These are phyloP conservation scores for Diaporthe amygdali DNA, from an alignment of 2,329 filamentous ascomycete genomes.

Conservation along the genomic window DNA sequence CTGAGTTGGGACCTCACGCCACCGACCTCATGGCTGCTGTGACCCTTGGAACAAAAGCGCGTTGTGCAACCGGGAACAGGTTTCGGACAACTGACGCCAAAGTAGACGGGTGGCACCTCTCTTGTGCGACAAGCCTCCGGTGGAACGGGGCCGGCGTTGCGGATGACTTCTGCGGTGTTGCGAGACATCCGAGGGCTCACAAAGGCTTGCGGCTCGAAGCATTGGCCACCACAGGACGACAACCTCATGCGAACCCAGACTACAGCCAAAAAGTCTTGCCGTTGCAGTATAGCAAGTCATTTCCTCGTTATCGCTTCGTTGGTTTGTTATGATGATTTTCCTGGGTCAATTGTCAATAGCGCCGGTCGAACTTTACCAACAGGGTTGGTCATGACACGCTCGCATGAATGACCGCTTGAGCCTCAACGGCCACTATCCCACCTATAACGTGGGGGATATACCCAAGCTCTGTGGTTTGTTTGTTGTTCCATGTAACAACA, in stretches of 20 bases:
- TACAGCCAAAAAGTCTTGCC: too few species aligned
- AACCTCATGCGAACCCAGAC: background rate
- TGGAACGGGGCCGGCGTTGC: background rate
- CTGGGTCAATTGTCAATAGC: background rate
- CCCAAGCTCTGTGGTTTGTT: background rate
- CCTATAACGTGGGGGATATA: background rate
- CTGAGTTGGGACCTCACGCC: background rate
- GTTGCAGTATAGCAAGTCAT: background rate
- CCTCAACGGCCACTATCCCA: background rate
- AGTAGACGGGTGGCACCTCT: background rate
- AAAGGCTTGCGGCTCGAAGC: conserved; percentile 17
- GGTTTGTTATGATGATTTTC: background rate
- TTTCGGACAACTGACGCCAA: background rate
- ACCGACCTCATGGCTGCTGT: background rate
- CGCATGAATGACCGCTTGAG: conserved; percentile 6
- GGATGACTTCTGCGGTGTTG: conserved; percentile 16
- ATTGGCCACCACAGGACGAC: conserved; percentile 7
- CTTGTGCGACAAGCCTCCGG: background rate
- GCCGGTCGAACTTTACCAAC: background rate
- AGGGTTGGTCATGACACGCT: background rate
- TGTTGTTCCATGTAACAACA: background rate
- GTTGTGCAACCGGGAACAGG: background rate
- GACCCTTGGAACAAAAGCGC: background rate
- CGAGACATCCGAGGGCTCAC: conserved; percentile 17
- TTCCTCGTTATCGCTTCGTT: background rate